phyloP scores from a whole-genome alignment of 2,329 filamentous ascomycete species.

The Exophiala viscosa region DNA sequence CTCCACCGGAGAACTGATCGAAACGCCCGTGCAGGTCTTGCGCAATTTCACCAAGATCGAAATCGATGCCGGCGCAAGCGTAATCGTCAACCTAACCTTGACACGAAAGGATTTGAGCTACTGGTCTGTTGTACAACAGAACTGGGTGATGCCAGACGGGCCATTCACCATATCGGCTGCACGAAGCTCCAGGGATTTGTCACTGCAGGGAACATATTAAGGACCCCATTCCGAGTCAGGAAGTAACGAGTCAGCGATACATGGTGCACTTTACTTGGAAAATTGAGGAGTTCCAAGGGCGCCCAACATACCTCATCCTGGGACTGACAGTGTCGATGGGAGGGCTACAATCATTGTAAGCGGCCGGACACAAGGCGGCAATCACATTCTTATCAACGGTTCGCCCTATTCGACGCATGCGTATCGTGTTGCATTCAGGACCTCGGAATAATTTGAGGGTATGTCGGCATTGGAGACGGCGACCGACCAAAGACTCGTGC shows the following conservation, averaged over 20 bases:
- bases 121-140: conserved; percentile 65
- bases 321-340: no score
- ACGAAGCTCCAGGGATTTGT: conserved; percentile 30
- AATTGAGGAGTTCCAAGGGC: neutral
- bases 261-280: neutral
- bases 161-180: conserved; percentile 29
- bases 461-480: no score
- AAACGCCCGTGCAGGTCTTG: conserved; percentile 66
- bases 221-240: neutral
- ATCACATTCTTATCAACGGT: no score
- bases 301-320: neutral
- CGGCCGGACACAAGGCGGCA: no score
- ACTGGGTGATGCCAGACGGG: conserved; percentile 60
- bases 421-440: no score
- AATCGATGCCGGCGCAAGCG: conserved; percentile 53
- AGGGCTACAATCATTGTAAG: no score
- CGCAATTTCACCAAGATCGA: conserved; percentile 69
- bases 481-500: no score
- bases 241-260: conserved; percentile 2
- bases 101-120: conserved; percentile 69
- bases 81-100: conserved; percentile 55
- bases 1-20: conserved; percentile 46
- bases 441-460: no score
- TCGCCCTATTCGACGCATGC: no score
- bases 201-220: conserved; percentile 21